Percentiles rank a stretch among this genome's conserved stretches.
phyloP scores from a whole-genome alignment of 2,329 filamentous ascomycete genomes.

The Talaromyces piceae region DNA sequence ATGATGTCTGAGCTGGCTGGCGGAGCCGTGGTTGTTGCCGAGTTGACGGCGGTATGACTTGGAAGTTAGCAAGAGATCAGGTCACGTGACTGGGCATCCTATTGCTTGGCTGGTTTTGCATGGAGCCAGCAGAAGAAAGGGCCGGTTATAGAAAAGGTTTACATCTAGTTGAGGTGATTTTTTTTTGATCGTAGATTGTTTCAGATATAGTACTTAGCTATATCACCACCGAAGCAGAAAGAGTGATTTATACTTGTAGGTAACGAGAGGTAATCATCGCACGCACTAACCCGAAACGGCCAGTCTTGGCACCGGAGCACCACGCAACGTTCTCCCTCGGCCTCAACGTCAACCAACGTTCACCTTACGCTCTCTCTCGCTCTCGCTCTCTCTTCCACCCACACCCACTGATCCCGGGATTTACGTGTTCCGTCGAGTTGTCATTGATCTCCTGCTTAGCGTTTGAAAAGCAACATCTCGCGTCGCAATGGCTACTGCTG shows the following conservation, averaged over 20 bases:
- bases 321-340: conserved; percentile 12
- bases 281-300: conserved; percentile 1
- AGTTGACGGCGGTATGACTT: too few relatives aligned
- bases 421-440: background rate
- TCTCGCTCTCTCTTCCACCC: background rate
- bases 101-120: too few relatives aligned
- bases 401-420: background rate
- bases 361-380: background rate
- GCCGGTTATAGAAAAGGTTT: too few relatives aligned
- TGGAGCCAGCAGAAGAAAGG: too few relatives aligned
- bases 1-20: background rate
- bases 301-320: conserved; percentile 11
- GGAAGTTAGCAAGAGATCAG: conserved; percentile 13
- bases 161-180: too few relatives aligned
- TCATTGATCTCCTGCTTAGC: background rate
- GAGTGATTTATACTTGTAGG: too few relatives aligned
- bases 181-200: too few relatives aligned
- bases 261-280: too few relatives aligned
- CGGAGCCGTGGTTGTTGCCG: background rate
- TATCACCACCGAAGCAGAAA: too few relatives aligned
- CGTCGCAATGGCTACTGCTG: conserved; percentile 33
- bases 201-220: too few relatives aligned
- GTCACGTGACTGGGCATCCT: conserved; percentile 18
- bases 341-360: conserved; percentile 6
- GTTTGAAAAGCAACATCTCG: conserved; percentile 2